phyloP scores from a whole-genome alignment of 78 protist genomes.

The Emiliania huxleyi region DNA sequence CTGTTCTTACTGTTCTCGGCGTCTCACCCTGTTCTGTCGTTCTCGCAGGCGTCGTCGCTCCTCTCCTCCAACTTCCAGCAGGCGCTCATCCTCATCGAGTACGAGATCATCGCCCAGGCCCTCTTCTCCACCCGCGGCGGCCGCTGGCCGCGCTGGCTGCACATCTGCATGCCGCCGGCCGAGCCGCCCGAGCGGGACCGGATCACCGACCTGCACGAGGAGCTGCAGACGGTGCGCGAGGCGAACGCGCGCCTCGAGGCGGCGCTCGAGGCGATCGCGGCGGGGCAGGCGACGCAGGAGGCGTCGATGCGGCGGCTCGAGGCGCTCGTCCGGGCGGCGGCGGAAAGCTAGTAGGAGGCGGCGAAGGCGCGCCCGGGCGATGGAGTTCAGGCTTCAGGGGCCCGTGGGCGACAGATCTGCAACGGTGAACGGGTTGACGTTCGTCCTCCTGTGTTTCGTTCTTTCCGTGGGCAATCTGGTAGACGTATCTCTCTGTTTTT shows the following conservation, averaged over 20 bases:
- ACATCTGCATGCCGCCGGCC: neutral
- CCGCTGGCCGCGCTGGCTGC: neutral
- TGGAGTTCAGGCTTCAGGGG: too few species aligned
- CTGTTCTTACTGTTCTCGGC: too few species aligned
- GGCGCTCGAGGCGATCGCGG: neutral
- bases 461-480: too few species aligned
- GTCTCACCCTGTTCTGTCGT: too few species aligned
- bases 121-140: neutral
- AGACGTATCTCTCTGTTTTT: too few species aligned
- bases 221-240: neutral
- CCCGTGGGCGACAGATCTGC: too few species aligned
- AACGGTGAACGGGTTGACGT: too few species aligned
- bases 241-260: neutral
- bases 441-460: too few species aligned
- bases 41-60: neutral
- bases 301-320: too few species aligned
- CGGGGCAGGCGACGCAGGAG: neutral
- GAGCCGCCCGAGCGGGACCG: neutral
- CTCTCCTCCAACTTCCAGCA: neutral
- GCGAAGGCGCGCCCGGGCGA: too few species aligned
- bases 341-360: too few species aligned
- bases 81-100: neutral
- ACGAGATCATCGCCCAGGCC: neutral
- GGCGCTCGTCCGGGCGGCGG: too few species aligned
- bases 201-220: neutral